phyloP scores from a whole-genome alignment of 148 eudicot species.

The Camellia sinensis region DNA sequence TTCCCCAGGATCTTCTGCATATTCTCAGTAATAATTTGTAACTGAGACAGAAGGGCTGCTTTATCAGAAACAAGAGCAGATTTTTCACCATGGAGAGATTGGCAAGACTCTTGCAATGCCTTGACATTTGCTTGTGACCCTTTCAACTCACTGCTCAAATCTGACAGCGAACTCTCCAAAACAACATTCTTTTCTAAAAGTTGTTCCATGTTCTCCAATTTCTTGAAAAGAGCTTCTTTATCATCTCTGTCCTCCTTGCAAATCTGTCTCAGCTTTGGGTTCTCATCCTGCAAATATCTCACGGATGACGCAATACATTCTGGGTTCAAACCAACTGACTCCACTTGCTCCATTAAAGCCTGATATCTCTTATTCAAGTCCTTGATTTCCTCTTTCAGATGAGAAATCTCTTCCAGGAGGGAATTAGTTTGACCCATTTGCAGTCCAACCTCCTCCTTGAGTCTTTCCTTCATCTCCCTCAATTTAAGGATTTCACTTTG shows the following conservation, averaged over 20 bases:
- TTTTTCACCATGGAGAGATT: conserved; percentile 57
- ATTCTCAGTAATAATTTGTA: conserved; percentile 62
- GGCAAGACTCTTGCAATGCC: conserved; percentile 52
- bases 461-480: conserved; percentile 66
- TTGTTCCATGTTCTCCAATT: conserved; percentile 57
- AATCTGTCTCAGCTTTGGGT: conserved; percentile 54
- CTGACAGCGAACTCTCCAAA: conserved; percentile 42
- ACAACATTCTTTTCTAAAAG: conserved; percentile 38
- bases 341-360: conserved; percentile 53
- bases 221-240: conserved; percentile 46
- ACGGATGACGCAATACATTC: conserved; percentile 48
- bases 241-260: conserved; percentile 46
- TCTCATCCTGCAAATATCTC: conserved; percentile 61
- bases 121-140: conserved; percentile 47
- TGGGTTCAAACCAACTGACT: conserved; percentile 61
- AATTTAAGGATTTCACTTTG: conserved; percentile 50
- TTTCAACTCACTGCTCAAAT: conserved; percentile 51
- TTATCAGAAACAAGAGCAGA: conserved; percentile 61
- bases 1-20: conserved; percentile 77
- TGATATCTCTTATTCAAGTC: conserved; percentile 53
- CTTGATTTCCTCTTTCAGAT: conserved; percentile 66
- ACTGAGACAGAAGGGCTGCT: conserved; percentile 69
- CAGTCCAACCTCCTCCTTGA: conserved; percentile 63
- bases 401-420: conserved; percentile 53
- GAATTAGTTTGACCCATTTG: conserved; percentile 52